Evolutionary conservation across 148 eudicot genomes (phyloP), one percentile per base, ranked within the genome.

Genomic region (Cornus kousa): DNA sequence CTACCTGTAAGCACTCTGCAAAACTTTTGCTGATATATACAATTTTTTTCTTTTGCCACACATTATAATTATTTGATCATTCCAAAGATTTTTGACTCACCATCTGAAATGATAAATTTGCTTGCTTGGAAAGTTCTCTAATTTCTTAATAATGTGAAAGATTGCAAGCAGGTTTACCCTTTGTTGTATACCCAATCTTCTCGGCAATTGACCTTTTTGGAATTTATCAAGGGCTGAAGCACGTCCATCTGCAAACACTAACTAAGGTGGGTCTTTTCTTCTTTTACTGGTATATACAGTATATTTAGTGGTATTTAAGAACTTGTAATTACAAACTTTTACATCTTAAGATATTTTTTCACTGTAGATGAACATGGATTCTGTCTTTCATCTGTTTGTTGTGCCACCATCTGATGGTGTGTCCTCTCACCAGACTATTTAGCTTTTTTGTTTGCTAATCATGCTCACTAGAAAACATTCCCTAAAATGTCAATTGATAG

Each of bases 191-290:
- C 76, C 99, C 97, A 60, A 76, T 95, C 82, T 92, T 95, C 89
- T 86, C 95, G 13, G 91, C 88, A 39, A 64, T 93, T 80, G 99
- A 95, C 82, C 90, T 95, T 16, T 82, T 82, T 78, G 99, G 99
- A 73, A 95, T 95, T 74, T 92, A 95, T 86, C 93, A 90, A 87
- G 88, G 94, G 50, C 84, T 95, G 74, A 96, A 93, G 88, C 95
- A 93, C 81, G 98, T 96, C 70, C 98, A 96, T 88, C 89, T 96
- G 75, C 97, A 92, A 78, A 96, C 99, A 60, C 81, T 96, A 83
- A 96, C 99, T 68, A 96, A 96, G 98, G 99, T 96, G 82, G 33
- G 86, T 80, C 76, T 74, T 62, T 32, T 48, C 59, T 82, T 31
- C 73, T 28, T 67, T 20, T 16, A 7, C 16, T 23, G 48, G 37